Percentiles rank a stretch among this genome's conserved stretches.
Evolutionary conservation across 306 rosid species (phyloP).

Genomic region (Bauhinia variegata): DNA sequence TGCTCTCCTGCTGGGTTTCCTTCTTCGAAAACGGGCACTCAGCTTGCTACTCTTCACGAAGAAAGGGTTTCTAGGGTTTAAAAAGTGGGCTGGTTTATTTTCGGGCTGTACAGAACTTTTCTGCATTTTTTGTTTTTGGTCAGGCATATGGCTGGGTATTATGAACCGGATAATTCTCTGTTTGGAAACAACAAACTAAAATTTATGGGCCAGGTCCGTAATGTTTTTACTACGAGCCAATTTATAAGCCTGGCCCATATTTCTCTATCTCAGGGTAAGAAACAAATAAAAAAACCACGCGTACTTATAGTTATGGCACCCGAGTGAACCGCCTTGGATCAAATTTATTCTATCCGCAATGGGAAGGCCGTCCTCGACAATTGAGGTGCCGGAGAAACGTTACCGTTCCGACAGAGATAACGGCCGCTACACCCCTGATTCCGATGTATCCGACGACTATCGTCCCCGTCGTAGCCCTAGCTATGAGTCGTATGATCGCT

Average conservation of each 20-base stretch:
- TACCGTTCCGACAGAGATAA: conserved; percentile 40
- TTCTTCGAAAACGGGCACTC: neutral
- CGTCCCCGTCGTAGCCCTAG: conserved; percentile 74
- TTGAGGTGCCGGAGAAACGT: conserved; percentile 48
- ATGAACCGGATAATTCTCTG: too few species aligned
- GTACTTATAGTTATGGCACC: too few species aligned
- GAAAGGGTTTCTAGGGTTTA: neutral
- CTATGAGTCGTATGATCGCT: conserved; percentile 61
- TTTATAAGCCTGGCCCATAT: too few species aligned
- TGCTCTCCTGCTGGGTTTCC: neutral
- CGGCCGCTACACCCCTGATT: conserved; percentile 49
- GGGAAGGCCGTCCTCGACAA: conserved; percentile 61
- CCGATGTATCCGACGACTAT: conserved; percentile 42
- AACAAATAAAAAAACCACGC: too few species aligned
- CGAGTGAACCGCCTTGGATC: too few species aligned
- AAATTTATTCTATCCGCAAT: conserved; percentile 22
- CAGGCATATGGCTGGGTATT: too few species aligned
- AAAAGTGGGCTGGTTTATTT: neutral
- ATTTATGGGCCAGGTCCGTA: too few species aligned
- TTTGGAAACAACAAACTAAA: too few species aligned
- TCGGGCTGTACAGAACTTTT: too few species aligned
- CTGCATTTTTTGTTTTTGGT: too few species aligned
- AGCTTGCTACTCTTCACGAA: neutral
- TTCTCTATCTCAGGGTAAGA: too few species aligned
- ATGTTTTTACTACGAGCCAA: too few species aligned